phyloP scores from a whole-genome alignment of 176 grass and related monocot genomes.

The Alopecurus myosuroides region DNA sequence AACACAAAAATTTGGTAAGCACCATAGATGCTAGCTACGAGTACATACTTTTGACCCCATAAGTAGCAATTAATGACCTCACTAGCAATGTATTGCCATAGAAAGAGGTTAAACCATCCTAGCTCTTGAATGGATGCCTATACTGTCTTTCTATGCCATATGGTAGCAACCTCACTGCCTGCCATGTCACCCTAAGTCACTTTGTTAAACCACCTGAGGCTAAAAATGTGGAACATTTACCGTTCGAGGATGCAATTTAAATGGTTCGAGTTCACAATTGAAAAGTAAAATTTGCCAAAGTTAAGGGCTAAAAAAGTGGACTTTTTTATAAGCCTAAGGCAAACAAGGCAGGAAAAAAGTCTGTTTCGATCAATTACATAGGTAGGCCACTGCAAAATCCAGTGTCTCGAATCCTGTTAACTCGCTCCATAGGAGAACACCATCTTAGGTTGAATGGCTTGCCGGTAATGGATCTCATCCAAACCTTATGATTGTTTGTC shows the following conservation, averaged over 20 bases:
- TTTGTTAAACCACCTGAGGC: background rate
- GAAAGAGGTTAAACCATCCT: too few relatives aligned
- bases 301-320: background rate
- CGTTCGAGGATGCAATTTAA: background rate
- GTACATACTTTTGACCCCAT: too few relatives aligned
- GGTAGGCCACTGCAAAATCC: too few relatives aligned
- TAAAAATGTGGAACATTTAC: background rate
- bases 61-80: too few relatives aligned
- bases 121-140: too few relatives aligned
- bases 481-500: conserved; percentile 7
- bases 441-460: background rate
- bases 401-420: too few relatives aligned
- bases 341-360: background rate
- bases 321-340: background rate
- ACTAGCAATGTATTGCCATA: too few relatives aligned
- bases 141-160: too few relatives aligned
- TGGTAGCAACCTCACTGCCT: background rate
- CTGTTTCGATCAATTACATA: background rate
- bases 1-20: too few relatives aligned
- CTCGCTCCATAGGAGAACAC: background rate
- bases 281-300: background rate
- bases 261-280: background rate
- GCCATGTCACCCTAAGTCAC: background rate
- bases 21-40: too few relatives aligned
- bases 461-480: conserved; percentile 1